Percentiles rank a stretch among this genome's conserved stretches.
Conservation (phyloP, 192 early-diverging fungal genomes). For the Pecoramyces ruminantium region DNA sequence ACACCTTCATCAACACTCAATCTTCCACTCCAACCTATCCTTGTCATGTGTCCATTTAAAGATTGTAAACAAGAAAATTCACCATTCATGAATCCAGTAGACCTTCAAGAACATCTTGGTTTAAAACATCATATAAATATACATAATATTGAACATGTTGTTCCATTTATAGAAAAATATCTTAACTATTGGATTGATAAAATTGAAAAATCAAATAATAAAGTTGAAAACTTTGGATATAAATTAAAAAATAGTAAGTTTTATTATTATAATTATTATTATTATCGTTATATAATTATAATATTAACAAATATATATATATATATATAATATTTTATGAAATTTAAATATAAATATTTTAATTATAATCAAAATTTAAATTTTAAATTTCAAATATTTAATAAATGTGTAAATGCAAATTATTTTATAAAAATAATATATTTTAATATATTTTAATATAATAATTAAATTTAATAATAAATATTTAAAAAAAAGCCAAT, state of each 20-base stretch:
- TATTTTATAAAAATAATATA: too few species aligned
- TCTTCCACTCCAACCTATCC: conserved; percentile 23
- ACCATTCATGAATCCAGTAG: conserved; percentile 37
- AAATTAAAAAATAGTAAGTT: background rate
- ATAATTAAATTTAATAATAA: too few species aligned
- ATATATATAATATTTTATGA: too few species aligned
- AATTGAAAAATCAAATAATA: conserved; percentile 11
- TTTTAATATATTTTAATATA: too few species aligned
- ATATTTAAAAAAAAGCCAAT: conserved; percentile 1
- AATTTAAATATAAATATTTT: too few species aligned
- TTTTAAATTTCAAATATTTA: too few species aligned
- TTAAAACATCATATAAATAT: conserved; percentile 42
- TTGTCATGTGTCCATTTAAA: conserved; percentile 51
- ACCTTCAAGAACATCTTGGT: conserved; percentile 46
- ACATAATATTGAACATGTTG: conserved; percentile 58
- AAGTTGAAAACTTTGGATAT: conserved; percentile 2
- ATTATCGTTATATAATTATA: too few species aligned
- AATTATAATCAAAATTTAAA: too few species aligned
- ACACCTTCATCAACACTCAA: background rate
- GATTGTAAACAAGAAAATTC: conserved; percentile 19
- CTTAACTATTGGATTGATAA: conserved; percentile 51
- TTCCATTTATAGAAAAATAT: conserved; percentile 58
- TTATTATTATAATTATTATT: too few species aligned
- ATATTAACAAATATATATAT: too few species aligned
- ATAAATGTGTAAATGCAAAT: too few species aligned